These are phyloP conservation scores for Citrullus mucosospermus DNA, from an alignment of 306 rosid species.

Conservation along the genomic window DNA sequence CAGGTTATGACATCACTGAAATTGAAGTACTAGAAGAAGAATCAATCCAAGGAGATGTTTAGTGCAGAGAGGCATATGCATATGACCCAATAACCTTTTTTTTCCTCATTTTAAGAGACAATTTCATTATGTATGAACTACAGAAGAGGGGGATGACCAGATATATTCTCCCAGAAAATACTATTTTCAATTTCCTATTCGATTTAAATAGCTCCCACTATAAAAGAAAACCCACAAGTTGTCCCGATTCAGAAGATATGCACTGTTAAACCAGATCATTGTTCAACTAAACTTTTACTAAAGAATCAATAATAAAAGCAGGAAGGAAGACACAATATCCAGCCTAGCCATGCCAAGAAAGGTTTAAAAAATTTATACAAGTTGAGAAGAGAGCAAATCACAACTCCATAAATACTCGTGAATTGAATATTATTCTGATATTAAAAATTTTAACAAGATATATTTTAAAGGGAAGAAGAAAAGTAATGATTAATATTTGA, in stretches of 20 bases:
- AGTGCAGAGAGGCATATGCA: neutral
- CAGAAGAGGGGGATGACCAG: neutral
- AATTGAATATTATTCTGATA: neutral
- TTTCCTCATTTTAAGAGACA: no score
- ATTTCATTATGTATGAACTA: no score
- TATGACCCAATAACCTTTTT: neutral
- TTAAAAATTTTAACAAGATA: neutral
- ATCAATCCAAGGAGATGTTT: neutral
- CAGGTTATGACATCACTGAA: neutral
- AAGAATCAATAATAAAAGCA: neutral
- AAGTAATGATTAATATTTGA: neutral
- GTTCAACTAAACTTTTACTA: neutral
- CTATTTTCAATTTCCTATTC: neutral
- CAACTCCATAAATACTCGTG: neutral
- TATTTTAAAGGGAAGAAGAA: neutral
- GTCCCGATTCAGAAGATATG: neutral
- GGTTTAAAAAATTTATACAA: neutral
- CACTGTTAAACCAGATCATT: neutral
- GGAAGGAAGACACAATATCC: neutral
- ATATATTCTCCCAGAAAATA: neutral
- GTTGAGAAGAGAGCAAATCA: neutral
- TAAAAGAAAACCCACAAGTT: neutral
- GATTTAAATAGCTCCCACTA: neutral
- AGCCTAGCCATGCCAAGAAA: neutral
- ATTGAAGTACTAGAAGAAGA: neutral